Percentiles rank a stretch among this genome's conserved stretches.
phyloP scores from a whole-genome alignment of 345 rosid genomes.

The Anacardium occidentale region DNA sequence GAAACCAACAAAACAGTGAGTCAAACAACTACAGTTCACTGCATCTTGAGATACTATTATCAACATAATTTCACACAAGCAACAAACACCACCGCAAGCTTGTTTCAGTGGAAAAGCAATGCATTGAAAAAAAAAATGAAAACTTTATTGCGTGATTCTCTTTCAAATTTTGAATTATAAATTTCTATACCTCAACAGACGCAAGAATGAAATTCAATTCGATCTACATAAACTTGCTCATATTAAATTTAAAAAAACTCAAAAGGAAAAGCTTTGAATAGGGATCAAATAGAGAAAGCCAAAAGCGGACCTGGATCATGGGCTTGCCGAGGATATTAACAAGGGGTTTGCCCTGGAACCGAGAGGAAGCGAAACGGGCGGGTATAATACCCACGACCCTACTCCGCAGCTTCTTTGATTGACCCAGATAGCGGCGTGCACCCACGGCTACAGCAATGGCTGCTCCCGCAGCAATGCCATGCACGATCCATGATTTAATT shows the following conservation, averaged over 20 bases:
- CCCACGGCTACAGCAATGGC: conserved; percentile 70
- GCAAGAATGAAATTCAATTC: too few relatives aligned
- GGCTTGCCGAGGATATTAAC: conserved; percentile 88
- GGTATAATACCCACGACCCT: conserved; percentile 94
- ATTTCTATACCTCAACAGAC: too few relatives aligned
- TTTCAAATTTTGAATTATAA: too few relatives aligned
- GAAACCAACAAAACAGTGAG: conserved; percentile 25
- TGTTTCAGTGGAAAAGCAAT: too few relatives aligned
- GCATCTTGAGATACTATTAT: not conserved
- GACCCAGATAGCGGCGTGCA: conserved; percentile 56
- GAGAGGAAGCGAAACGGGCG: conserved; percentile 89
- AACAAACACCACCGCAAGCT: too few relatives aligned
- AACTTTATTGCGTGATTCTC: too few relatives aligned
- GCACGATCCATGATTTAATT: conserved; percentile 62
- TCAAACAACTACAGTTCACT: not conserved
- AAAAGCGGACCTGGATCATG: conserved; percentile 83
- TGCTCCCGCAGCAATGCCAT: conserved; percentile 64
- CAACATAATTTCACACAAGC: not conserved
- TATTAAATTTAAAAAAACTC: too few relatives aligned
- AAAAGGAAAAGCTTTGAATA: too few relatives aligned
- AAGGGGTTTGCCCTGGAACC: conserved; percentile 90
- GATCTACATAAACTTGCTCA: too few relatives aligned
- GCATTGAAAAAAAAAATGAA: too few relatives aligned
- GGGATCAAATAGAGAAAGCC: not conserved
- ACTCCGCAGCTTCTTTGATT: conserved; percentile 58